phyloP scores from a whole-genome alignment of 2,329 filamentous ascomycete genomes.

The Neofusicoccum cordaticola region DNA sequence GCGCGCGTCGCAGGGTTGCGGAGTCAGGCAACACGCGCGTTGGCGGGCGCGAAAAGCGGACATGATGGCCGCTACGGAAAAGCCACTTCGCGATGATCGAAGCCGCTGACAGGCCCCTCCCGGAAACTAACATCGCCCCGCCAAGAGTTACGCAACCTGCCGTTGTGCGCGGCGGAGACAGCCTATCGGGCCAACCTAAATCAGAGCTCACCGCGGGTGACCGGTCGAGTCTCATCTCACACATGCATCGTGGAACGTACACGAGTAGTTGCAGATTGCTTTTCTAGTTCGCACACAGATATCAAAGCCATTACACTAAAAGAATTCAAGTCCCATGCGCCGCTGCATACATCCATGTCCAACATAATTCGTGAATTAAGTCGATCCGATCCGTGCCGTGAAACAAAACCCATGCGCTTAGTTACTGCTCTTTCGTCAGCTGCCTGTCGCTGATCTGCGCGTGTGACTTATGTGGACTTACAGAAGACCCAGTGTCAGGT shows the following conservation, averaged over 20 bases:
- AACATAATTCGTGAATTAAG: conserved; percentile 6
- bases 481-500: conserved; percentile 58
- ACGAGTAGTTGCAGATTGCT: conserved; percentile 1
- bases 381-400: neutral
- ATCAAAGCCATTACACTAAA: neutral
- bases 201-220: neutral
- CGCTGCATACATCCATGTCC: conserved; percentile 2
- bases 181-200: conserved; percentile 9
- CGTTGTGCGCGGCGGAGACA: neutral
- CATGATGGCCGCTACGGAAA: neutral
- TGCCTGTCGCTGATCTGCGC: neutral
- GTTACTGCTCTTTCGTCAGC: conserved; percentile 17
- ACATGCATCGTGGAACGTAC: neutral
- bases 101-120: neutral
- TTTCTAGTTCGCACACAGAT: conserved; percentile 3
- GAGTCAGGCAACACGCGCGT: neutral
- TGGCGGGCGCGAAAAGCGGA: neutral
- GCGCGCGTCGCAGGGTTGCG: too few relatives aligned
- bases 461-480: conserved; percentile 32
- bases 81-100: conserved; percentile 12
- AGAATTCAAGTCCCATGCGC: neutral
- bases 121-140: conserved; percentile 5
- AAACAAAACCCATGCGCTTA: neutral
- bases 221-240: neutral
- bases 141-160: neutral